A percentile compares a stretch with the other conserved stretches of the same genome.
Conservation (phyloP, 495 filamentous ascomycete genomes). For the Lepraria neglecta region DNA sequence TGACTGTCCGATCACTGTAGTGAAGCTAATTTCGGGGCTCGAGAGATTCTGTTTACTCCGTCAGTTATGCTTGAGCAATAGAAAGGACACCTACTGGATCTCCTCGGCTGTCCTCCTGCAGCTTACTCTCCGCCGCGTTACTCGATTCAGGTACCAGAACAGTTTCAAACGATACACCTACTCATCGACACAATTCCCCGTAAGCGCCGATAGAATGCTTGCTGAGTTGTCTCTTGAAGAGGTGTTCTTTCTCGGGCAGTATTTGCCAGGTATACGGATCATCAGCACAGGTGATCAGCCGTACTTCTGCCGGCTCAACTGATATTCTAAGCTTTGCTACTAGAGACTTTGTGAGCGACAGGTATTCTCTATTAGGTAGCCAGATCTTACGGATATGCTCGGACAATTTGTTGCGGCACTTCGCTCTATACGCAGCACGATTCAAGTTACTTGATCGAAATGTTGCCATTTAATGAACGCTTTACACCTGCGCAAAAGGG, state of each 20-base stretch:
- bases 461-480: not conserved
- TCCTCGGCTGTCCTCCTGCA: not conserved
- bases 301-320: conserved; percentile 21
- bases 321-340: conserved; percentile 20
- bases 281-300: conserved; percentile 15
- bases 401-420: conserved; percentile 5
- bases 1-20: conserved; percentile 16
- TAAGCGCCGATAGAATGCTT: conserved; percentile 20
- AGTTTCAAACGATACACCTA: conserved; percentile 19
- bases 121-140: conserved; percentile 8
- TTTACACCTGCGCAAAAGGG: too few relatives aligned
- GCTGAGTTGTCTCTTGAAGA: conserved; percentile 19
- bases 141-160: conserved; percentile 11
- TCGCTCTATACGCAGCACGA: conserved; percentile 1
- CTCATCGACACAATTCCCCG: conserved; percentile 14
- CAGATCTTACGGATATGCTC: conserved; percentile 12
- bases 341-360: not conserved
- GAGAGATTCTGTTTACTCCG: not conserved
- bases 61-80: not conserved
- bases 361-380: not conserved
- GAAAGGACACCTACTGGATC: not conserved
- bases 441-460: too few relatives aligned
- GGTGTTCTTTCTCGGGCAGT: conserved; percentile 12
- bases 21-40: too few relatives aligned
- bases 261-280: conserved; percentile 15